Base-by-base conservation (phyloP, 1,284 basidiomycete genomes). In the Boletus smithii region DNA sequence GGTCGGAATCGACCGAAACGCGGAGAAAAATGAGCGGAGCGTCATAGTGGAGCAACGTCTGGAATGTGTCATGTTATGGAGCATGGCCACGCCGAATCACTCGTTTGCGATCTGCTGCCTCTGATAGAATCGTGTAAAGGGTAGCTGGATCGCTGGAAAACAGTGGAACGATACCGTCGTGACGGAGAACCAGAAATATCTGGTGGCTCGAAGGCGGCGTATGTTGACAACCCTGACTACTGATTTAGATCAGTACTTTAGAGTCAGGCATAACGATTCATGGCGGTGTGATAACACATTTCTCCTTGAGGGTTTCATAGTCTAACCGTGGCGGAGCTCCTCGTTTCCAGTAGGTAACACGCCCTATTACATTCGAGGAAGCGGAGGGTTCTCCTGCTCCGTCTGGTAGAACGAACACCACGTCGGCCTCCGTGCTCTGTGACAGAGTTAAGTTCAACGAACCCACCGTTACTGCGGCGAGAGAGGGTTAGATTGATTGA, bases 41-140 rank as follows among this genome's bases (percentile, higher is more conserved):
- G 30, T 26, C 31, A 42, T 32, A 45, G 20, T 13, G 24, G 22
- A 4, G 17, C 13, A 34, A 13, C 14, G 6, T 13, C 2, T 24
- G 9, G 24, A 27, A 23, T 16, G 32, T n/a, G n/a, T n/a, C n/a
- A n/a, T n/a, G n/a, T n/a, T n/a, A n/a, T 24, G 11, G n/a, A 18
- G 8, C 39, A 24, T 34, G 23, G 17, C 20, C 18, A 31, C 24
- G 9, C 37, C 18, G 18, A 30, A 13, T 5, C 16, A 44, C 27
- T 46, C 26, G 35, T 29, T 42, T 32, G 16, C 48, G 62, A 60
- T 60, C 60, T 23, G 45, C 37, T 48, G 41, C 48, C 42, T 36
- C 18, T 35, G n/a, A 48, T 42, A 10, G 23, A 44, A 32, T 47
- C n/a, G 18, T 32, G n/a, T n/a, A n/a, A n/a, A n/a, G 35, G 26